phyloP scores from a whole-genome alignment of 371 early-diverging fungal species.

The Massospora cicadina region DNA sequence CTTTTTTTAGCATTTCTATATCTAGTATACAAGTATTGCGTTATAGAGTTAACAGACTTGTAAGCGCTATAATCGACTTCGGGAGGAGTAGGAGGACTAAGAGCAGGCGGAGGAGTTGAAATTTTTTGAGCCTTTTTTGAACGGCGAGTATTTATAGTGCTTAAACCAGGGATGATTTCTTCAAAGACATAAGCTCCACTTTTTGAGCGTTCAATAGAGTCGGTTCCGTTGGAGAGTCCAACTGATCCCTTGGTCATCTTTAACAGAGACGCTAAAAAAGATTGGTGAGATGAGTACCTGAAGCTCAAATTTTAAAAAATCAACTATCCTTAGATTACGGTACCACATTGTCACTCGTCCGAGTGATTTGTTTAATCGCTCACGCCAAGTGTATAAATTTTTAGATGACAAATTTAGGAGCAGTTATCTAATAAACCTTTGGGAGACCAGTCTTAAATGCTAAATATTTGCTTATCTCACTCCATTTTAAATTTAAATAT shows the following conservation, averaged over 20 bases:
- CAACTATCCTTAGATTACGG: too few relatives aligned
- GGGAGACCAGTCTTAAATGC: too few relatives aligned
- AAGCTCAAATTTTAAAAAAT: too few relatives aligned
- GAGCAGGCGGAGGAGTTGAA: not conserved
- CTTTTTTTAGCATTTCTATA: not conserved
- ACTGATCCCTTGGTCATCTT: not conserved
- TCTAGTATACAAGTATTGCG: not conserved
- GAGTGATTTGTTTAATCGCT: too few relatives aligned
- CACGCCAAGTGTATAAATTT: too few relatives aligned
- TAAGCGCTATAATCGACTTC: not conserved
- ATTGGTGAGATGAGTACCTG: too few relatives aligned
- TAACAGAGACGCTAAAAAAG: too few relatives aligned
- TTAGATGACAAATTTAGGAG: too few relatives aligned
- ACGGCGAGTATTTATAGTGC: not conserved
- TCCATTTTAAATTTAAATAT: too few relatives aligned
- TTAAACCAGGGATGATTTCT: not conserved
- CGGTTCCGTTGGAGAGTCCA: not conserved
- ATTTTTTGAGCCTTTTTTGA: not conserved
- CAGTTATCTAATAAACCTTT: too few relatives aligned
- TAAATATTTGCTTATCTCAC: too few relatives aligned
- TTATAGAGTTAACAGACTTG: not conserved
- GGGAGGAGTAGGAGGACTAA: not conserved
- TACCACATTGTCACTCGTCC: too few relatives aligned
- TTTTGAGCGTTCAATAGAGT: not conserved
- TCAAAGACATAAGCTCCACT: not conserved